Base-by-base conservation (phyloP, 495 filamentous ascomycete species). In the Penicillium argentinense region DNA sequence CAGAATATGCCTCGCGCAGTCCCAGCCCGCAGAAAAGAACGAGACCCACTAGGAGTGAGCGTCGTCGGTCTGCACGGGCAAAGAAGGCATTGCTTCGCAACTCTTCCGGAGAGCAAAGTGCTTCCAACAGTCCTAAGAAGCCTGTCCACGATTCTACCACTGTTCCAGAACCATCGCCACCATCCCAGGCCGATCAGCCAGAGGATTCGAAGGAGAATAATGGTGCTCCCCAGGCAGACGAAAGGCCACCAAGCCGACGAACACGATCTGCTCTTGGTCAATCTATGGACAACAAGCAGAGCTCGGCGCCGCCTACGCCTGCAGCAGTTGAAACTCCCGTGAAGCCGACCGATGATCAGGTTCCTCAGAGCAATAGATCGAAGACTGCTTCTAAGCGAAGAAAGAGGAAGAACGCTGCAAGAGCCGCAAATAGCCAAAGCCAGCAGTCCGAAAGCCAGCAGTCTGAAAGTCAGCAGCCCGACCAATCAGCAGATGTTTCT, bases 181-280 rank as follows among this genome's bases (percentile, higher is more conserved):
- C 18, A 2, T 14, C 33, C 9, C 12, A 41, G 26, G 23, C 19
- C 4, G 39, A 32, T 28, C 37, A 33, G 14, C 19, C 32, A 3
- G 51, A 50, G 4, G 30, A 54, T 23, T 5, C 47, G 6, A 45
- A 42, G n/a, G 51, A 36, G 28, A 57, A 52, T 13, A 34, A 43
- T 13, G 14, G 21, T 17, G 25, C 45, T 12, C 25, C 37, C 23
- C 48, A 49, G 37, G 32, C 33, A 21, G 40, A 59, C 17, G 56
- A 41, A 27, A 53, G 40, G 21, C 57, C 60, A 3, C 45, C 63
- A 11, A 64, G 51, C 17, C 57, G 57, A n/a, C 59, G 59, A 5
- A 58, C 64, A 36, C 62, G 68, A 23, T 69, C 63, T n/a, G 59
- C 58, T 7, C 34, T 51, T 9, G 52, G 58, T 22, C 61, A 62